Percentiles rank a stretch among this genome's conserved stretches.
phyloP scores from a whole-genome alignment of 345 rosid genomes.

The Cardamine occulta region DNA sequence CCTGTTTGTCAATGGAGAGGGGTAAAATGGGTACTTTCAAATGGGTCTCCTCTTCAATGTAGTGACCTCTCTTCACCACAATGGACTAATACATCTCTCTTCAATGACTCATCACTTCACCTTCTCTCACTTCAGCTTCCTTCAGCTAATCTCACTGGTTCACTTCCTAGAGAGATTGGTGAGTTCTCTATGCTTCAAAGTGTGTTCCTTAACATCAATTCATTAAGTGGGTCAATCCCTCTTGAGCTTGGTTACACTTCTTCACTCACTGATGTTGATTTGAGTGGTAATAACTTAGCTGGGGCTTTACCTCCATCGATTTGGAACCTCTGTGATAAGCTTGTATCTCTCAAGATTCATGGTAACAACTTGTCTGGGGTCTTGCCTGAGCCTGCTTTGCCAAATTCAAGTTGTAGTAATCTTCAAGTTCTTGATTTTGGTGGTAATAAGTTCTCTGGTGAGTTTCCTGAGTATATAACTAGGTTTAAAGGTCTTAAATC shows the following conservation, averaged over 20 bases:
- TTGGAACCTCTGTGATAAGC: constrained; percentile 91
- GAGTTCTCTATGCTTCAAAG: constrained; percentile 88
- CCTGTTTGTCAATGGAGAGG: constrained; percentile 99
- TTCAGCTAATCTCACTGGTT: constrained; percentile 93
- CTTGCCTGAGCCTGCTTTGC: constrained; percentile 83
- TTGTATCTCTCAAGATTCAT: constrained; percentile 66
- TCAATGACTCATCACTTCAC: constrained; percentile 74
- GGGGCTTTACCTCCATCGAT: constrained; percentile 83
- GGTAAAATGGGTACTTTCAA: constrained; percentile 84
- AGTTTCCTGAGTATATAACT: constrained; percentile 75
- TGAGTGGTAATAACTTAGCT: constrained; percentile 61
- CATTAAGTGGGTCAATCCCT: constrained; percentile 79
- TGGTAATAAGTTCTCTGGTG: constrained; percentile 75
- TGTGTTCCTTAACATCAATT: constrained; percentile 76
- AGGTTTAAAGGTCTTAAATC: constrained; percentile 62
- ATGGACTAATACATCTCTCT: constrained; percentile 71
- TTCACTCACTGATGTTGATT: constrained; percentile 78
- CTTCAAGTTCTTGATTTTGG: constrained; percentile 83
- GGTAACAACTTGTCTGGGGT: constrained; percentile 69
- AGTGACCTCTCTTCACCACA: constrained; percentile 63
- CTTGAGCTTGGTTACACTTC: constrained; percentile 93
- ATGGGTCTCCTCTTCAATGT: constrained; percentile 67
- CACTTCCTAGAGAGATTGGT: constrained; percentile 87
- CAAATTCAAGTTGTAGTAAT: constrained; percentile 68
- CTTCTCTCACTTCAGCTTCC: constrained; percentile 77